phyloP scores from a whole-genome alignment of 1,139 yeast genomes.

The Scheffersomyces stambukii region DNA sequence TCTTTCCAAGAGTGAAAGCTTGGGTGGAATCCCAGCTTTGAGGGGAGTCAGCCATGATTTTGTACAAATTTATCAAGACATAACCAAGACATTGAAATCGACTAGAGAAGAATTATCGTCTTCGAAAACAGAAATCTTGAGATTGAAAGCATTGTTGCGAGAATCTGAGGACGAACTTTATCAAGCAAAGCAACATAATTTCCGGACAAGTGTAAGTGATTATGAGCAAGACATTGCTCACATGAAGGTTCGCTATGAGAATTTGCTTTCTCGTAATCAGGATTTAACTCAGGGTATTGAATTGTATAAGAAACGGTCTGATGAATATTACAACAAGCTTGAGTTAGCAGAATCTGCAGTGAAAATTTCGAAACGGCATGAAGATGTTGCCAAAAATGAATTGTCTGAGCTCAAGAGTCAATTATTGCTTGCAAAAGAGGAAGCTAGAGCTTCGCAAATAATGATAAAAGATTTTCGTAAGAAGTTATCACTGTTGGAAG shows the following conservation, averaged over 20 bases:
- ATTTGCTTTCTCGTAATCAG: conserved; percentile 43
- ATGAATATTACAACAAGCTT: conserved; percentile 67
- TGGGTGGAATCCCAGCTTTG: conserved; percentile 21
- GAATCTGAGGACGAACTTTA: conserved; percentile 47
- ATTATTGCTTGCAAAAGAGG: conserved; percentile 52
- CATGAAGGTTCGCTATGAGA: conserved; percentile 49
- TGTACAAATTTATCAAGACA: conserved; percentile 52
- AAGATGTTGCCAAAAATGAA: conserved; percentile 52
- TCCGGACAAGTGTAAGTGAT: conserved; percentile 33
- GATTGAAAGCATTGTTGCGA: conserved; percentile 47
- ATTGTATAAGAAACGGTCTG: conserved; percentile 68
- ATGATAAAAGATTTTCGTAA: conserved; percentile 54
- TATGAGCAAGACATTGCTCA: conserved; percentile 42
- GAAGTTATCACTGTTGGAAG: conserved; percentile 53
- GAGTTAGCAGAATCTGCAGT: conserved; percentile 80
- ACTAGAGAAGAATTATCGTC: conserved; percentile 48
- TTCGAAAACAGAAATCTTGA: conserved; percentile 49
- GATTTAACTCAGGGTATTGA: conserved; percentile 54
- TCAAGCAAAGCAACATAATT: conserved; percentile 32
- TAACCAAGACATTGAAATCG: conserved; percentile 44
- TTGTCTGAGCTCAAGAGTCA: conserved; percentile 52
- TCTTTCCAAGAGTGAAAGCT: conserved; percentile 31
- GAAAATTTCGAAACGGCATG: conserved; percentile 58
- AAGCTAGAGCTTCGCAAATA: conserved; percentile 55
- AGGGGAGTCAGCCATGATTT: conserved; percentile 37